These are phyloP conservation scores for Chytriomyces hyalinus DNA, from an alignment of 192 early-diverging fungal genomes.

Conservation along the genomic window DNA sequence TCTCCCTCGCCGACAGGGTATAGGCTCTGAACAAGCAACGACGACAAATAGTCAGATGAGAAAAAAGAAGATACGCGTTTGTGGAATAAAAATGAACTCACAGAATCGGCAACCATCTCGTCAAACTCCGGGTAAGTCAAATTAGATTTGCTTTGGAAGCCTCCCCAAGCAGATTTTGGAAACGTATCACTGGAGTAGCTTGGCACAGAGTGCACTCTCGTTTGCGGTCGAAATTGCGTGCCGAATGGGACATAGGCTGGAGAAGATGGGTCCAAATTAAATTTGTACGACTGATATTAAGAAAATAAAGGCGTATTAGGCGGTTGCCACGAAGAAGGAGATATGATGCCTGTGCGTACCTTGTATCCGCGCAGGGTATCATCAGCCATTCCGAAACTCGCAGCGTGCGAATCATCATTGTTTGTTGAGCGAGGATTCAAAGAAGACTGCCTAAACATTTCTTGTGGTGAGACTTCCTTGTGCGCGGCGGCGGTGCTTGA, in stretches of 20 bases:
- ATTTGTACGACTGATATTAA: not conserved
- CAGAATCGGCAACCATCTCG: slow-evolving; percentile 15
- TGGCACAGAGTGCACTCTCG: slow-evolving; percentile 19
- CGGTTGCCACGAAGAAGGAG: no score
- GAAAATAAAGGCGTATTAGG: not conserved
- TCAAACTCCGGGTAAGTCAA: slow-evolving; percentile 28
- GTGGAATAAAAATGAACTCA: slow-evolving; percentile 2
- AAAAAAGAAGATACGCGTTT: not conserved
- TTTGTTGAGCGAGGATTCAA: not conserved
- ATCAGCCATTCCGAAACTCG: slow-evolving; percentile 14
- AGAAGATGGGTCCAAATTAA: slow-evolving; percentile 28
- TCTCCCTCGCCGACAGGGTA: not conserved
- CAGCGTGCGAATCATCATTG: not conserved
- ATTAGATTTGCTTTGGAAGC: not conserved
- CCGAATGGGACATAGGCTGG: slow-evolving; percentile 25
- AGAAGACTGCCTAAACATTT: slow-evolving; percentile 23
- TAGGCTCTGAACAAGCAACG: not conserved
- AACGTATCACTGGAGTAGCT: not conserved
- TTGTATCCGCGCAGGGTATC: not conserved
- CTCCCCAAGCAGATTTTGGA: slow-evolving; percentile 14
- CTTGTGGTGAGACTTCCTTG: not conserved
- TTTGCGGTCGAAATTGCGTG: slow-evolving; percentile 13
- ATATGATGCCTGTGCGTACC: not conserved
- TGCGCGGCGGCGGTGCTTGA: not conserved
- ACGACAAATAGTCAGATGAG: not conserved